Evolutionary conservation across 805 yeast species (phyloP), one percentile per base, ranked within the genome.

Genomic region (Candida coleopterorum): DNA sequence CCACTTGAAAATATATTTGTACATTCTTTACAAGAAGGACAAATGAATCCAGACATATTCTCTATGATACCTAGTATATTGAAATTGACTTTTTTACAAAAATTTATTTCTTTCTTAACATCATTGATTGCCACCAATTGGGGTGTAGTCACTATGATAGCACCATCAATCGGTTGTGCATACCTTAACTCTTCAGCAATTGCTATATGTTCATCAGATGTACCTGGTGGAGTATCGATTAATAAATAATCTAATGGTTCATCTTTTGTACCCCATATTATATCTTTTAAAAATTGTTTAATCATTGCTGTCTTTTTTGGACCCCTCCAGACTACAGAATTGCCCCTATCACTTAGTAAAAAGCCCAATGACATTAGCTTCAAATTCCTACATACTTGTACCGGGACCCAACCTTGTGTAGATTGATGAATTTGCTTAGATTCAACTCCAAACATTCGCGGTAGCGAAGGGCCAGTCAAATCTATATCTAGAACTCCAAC

Each of bases 271-370:
- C 87, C 96, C 99, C 99, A 93, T 20, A 76, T 75, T 2, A 90
- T 96, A 55, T 93, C 97, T 42, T 77, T 75, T 28, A 94, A 67
- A 54, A 93, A 90, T 62, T 93, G 99, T 43, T 89, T 75, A 25
- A 93, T 85, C 97, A 93, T 93, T 10, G 97, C 96, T 0, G 97
- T 89, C 55, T 94, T 93, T 60, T 90, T 88, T 3, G 99, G 98
- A 0, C 99, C 99, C 53, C 97, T 71, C 99, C 99, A 93, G 8
- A 93, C 97, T 12, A 93, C 93, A 18, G 94, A 79, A 50, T 83
- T 85, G 18, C 94, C 95, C 43, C 97, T 62, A 52, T 86, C 81
- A 18, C 82, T 80, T 6, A 93, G 61, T 35, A 93, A 60, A 54
- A 93, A 93, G 6, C 97, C 99, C 10, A 93, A 58, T 3, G 95